Conservation (phyloP, 78 protist genomes). For the slime mould (Dictyostelium discoideum) region DNA sequence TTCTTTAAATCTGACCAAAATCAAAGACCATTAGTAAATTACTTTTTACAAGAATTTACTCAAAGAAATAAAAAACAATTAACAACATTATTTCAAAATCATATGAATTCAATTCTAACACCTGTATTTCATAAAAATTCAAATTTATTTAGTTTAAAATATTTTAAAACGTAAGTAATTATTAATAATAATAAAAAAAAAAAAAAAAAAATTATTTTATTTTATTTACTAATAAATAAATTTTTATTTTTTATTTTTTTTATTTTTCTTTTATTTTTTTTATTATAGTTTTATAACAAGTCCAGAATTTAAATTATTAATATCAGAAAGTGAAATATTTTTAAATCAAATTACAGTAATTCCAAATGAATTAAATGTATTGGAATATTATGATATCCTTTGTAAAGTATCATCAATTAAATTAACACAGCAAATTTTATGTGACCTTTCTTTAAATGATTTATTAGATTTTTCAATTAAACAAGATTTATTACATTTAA, state of each 20-base stretch:
- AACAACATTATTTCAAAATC: not conserved
- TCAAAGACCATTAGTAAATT: not conserved
- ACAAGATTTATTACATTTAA: constrained; percentile 11
- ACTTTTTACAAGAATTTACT: not conserved
- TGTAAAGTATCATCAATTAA: constrained; percentile 7
- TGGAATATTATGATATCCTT: not conserved
- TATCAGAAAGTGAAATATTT: not conserved
- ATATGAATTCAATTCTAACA: not conserved
- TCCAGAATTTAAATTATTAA: not conserved
- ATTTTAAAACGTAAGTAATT: not conserved
- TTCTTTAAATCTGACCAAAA: not conserved
- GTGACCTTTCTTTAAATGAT: not conserved
- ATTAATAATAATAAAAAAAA: not conserved
- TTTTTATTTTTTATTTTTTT: too few relatives aligned
- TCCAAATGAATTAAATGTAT: not conserved
- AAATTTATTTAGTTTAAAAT: not conserved
- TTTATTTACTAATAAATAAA: too few relatives aligned
- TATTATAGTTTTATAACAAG: not conserved
- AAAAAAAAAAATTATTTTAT: not conserved
- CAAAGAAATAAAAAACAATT: not conserved
- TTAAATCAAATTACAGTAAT: not conserved
- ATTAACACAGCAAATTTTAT: not conserved
- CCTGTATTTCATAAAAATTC: constrained; percentile 7
- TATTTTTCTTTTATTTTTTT: too few relatives aligned
- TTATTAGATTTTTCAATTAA: constrained; percentile 15